Evolutionary conservation across 2,329 filamentous ascomycete genomes (phyloP), one percentile per base, ranked within the genome.

Genomic region (Remersonia thermophila): DNA sequence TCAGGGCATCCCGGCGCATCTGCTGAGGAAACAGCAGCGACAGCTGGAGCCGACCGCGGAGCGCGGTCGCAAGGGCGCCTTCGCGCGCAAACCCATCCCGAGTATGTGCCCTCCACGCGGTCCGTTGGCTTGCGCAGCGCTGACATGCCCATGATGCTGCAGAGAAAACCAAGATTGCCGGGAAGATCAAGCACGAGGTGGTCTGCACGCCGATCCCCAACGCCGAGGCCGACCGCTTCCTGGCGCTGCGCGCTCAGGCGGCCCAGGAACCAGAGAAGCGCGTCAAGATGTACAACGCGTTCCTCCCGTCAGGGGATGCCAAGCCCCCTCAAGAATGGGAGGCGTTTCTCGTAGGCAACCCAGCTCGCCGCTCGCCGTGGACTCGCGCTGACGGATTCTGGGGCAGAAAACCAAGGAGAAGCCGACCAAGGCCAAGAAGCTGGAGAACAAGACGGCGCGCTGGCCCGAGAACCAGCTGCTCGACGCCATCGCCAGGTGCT

Each of bases 381-480:
- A 9, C 12, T 35, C 20, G 4, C 14, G 17, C 18, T 26, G 20
- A 18, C 31, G 5, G 11, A 6, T 34, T n/a, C 15, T 41, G n/a
- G 46, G 9, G 17, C 38, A 77, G 73, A 76, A 76, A 69, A 65
- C 50, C 11, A 59, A 62, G 10, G 51, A 60, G n/a, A 57, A 60
- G 31, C 52, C 61, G 34, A 57, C 62, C 50, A 73, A 76, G 56
- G 62, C 69, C 42, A 68, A 79, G 58, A 77, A 73, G 60, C 63
- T 72, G 55, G 79, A 83, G 49, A 79, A 84, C 60, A 95, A 96
- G 65, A 80, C 83, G 18, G 82, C 84, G 25, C 87, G 91, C 61
- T 87, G 96, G 61, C 79, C 85, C 30, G 78, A 87, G 58, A 80
- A 85, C 66, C 81, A 91, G 51, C 76, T 98, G 44, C 63, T 93